Evolutionary conservation across 2,329 filamentous ascomycete species (phyloP).

Genomic region (Trichoderma brevicompactum): DNA sequence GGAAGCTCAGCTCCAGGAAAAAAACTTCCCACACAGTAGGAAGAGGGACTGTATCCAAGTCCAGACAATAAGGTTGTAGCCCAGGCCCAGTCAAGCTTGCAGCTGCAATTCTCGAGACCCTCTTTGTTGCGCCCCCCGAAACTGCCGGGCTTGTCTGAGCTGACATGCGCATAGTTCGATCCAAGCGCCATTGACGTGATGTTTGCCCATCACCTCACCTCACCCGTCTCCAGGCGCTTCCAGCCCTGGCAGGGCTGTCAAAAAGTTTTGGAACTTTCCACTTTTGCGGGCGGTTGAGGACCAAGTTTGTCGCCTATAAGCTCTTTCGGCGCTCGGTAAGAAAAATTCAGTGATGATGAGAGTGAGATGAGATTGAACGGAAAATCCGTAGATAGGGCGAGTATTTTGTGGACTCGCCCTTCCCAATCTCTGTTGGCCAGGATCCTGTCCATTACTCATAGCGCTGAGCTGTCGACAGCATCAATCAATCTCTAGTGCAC

Average conservation of each 20-base stretch:
- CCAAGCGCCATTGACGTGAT: slow-evolving; percentile 26
- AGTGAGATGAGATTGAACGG: neutral
- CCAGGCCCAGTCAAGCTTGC: neutral
- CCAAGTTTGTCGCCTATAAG: neutral
- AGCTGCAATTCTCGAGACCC: neutral
- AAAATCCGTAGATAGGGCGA: neutral
- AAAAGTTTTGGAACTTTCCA: neutral
- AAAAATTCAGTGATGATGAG: neutral
- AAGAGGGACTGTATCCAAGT: neutral
- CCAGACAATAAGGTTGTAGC: neutral
- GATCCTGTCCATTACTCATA: neutral
- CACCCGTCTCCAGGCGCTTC: neutral
- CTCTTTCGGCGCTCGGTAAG: neutral
- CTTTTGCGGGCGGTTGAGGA: neutral
- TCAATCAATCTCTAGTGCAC: neutral
- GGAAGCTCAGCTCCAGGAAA: slow-evolving; percentile 13
- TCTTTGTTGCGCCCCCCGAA: slow-evolving; percentile 2
- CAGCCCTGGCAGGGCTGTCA: neutral
- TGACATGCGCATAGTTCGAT: slow-evolving; percentile 18
- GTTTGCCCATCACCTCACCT: neutral
- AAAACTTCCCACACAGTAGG: slow-evolving; percentile 17
- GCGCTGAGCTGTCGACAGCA: neutral
- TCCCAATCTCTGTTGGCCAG: neutral
- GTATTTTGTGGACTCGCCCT: neutral
- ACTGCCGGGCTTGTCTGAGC: slow-evolving; percentile 10